A percentile compares a stretch with the other conserved stretches of the same genome.
Conservation (phyloP, 805 yeast species). For the Candida xyloterini region DNA sequence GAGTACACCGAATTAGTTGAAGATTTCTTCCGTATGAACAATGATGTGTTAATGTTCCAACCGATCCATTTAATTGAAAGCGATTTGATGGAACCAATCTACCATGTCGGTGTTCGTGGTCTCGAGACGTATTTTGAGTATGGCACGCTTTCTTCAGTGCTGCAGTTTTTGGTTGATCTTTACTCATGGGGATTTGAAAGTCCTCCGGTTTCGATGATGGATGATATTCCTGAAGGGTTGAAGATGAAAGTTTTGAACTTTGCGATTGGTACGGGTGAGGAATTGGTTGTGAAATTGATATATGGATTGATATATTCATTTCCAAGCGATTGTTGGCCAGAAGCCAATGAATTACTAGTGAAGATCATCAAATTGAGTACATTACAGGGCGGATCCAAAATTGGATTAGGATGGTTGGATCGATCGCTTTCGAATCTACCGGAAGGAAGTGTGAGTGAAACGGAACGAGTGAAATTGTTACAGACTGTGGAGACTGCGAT, state of each 20-base stretch:
- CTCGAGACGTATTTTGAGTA: conserved; percentile 55
- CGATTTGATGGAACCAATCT: conserved; percentile 46
- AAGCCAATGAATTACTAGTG: conserved; percentile 70
- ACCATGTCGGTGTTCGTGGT: conserved; percentile 57
- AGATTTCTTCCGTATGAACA: conserved; percentile 80
- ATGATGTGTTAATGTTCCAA: conserved; percentile 73
- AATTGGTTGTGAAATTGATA: conserved; percentile 51
- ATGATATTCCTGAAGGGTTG: conserved; percentile 51
- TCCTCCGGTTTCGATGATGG: conserved; percentile 73
- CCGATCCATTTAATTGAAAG: conserved; percentile 51
- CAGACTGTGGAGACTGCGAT: conserved; percentile 57
- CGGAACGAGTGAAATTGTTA: conserved; percentile 65
- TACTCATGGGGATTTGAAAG: conserved; percentile 78
- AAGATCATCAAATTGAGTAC: conserved; percentile 56
- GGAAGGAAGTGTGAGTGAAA: conserved; percentile 55
- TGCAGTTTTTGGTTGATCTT: conserved; percentile 79
- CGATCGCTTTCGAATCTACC: conserved; percentile 56
- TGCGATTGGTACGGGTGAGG: conserved; percentile 53
- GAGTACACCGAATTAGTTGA: conserved; percentile 70
- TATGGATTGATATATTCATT: conserved; percentile 69
- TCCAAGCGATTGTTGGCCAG: conserved; percentile 65
- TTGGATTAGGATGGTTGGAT: conserved; percentile 57
- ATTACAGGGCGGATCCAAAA: conserved; percentile 41
- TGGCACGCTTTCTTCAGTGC: conserved; percentile 65
- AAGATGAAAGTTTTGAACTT: conserved; percentile 46